Evolutionary conservation across 345 rosid species (phyloP).

Genomic region (Reutealis trisperma): DNA sequence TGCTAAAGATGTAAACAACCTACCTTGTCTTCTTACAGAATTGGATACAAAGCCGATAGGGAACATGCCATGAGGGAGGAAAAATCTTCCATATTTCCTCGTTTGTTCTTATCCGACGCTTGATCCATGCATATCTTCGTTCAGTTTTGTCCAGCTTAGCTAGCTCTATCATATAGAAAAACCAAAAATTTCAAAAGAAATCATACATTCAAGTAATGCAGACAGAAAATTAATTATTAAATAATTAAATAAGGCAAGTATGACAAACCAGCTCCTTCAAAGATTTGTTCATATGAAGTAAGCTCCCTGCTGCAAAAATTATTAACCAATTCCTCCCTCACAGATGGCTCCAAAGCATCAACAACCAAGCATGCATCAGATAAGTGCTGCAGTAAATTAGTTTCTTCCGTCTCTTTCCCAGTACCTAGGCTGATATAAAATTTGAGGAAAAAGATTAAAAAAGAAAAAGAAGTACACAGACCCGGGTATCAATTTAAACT

Average conservation of each 20-base stretch:
- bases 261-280: conserved; percentile 96
- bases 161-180: conserved; percentile 48
- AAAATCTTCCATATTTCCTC: conserved; percentile 97
- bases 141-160: conserved; percentile 98
- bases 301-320: conserved; percentile 97
- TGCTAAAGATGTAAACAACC: not conserved
- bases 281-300: conserved; percentile 95
- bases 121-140: conserved; percentile 96
- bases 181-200: conserved; percentile 17
- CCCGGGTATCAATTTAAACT: not conserved
- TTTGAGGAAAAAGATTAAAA: conserved; percentile 12
- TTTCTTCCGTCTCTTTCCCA: conserved; percentile 91
- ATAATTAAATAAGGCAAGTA: not conserved
- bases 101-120: conserved; percentile 92
- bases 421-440: conserved; percentile 98
- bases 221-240: not conserved
- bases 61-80: conserved; percentile 96
- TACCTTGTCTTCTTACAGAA: conserved; percentile 98
- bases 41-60: conserved; percentile 89
- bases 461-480: not conserved
- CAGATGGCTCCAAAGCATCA: conserved; percentile 97
- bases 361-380: conserved; percentile 98
- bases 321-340: conserved; percentile 97
- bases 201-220: conserved; percentile 8
- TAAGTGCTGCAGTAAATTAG: conserved; percentile 81